Conservation (phyloP, 371 early-diverging fungal genomes). For the Lichtheimia corymbifera region DNA sequence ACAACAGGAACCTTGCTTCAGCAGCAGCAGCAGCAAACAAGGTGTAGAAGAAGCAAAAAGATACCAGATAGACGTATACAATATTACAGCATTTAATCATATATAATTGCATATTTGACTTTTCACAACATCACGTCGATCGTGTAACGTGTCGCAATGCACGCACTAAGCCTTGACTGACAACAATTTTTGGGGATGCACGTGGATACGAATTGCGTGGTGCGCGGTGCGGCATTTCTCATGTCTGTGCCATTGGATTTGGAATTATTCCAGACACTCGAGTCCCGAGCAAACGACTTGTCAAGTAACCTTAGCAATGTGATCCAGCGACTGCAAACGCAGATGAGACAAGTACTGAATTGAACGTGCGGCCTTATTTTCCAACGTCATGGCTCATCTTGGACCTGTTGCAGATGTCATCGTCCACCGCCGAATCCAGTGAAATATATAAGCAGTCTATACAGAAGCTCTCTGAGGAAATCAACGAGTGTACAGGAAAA, state of each 20-base stretch:
- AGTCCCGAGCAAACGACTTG: constrained; percentile 11
- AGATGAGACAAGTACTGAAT: constrained; percentile 13
- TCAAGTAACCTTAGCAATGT: constrained; percentile 1
- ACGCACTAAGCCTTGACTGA: too few species aligned
- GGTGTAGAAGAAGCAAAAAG: constrained; percentile 8
- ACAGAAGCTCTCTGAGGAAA: constrained; percentile 11
- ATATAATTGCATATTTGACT: too few species aligned
- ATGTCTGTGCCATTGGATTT: constrained; percentile 6
- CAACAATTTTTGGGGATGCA: too few species aligned
- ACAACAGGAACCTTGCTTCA: too few species aligned
- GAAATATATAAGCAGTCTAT: constrained; percentile 14
- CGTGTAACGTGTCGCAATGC: too few species aligned
- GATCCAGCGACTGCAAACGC: constrained; percentile 9
- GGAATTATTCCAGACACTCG: constrained; percentile 10
- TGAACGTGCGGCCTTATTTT: not conserved
- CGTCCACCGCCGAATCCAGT: constrained; percentile 9
- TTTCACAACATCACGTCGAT: too few species aligned
- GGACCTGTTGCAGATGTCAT: constrained; percentile 15
- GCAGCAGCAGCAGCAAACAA: not conserved
- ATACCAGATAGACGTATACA: too few species aligned
- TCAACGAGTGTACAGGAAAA: constrained; percentile 27
- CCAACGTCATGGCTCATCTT: too few species aligned
- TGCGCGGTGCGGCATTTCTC: too few species aligned
- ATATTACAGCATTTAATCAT: too few species aligned
- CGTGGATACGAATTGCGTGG: too few species aligned